Percentiles rank a stretch among this genome's conserved stretches.
These are phyloP conservation scores for Hermanozyma aechmeae DNA, from an alignment of 805 yeast species.

Conservation along the genomic window DNA sequence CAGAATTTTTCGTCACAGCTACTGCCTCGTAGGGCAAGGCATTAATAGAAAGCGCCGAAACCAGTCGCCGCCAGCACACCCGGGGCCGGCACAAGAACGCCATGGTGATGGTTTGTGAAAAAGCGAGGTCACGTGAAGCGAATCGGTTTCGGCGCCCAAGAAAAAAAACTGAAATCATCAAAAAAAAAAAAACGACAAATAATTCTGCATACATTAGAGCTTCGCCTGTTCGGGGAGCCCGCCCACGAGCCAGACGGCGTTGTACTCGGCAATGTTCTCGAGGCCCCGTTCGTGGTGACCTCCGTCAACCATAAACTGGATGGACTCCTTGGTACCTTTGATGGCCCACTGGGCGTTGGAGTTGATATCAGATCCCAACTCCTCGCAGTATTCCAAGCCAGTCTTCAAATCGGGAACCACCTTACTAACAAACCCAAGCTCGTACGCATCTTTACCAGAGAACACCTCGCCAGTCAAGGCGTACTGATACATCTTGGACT, in stretches of 20 bases:
- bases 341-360: constrained; percentile 49
- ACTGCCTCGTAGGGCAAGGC: too few species aligned
- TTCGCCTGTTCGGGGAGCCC: constrained; percentile 5
- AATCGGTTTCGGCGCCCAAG: too few species aligned
- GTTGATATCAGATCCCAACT: constrained; percentile 40
- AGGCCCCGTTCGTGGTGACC: background rate
- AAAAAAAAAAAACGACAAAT: too few species aligned
- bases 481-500: constrained; percentile 48
- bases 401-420: constrained; percentile 36
- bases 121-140: too few species aligned
- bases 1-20: too few species aligned
- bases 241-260: constrained; percentile 26
- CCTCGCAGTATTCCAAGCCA: constrained; percentile 41
- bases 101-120: too few species aligned
- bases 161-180: too few species aligned
- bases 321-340: constrained; percentile 49
- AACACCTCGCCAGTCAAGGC: constrained; percentile 56
- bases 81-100: too few species aligned
- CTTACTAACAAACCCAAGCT: constrained; percentile 44
- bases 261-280: constrained; percentile 40
- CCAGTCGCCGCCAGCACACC: too few species aligned
- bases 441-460: constrained; percentile 43
- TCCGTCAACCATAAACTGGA: constrained; percentile 22
- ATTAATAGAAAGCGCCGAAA: too few species aligned
- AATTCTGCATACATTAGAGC: too few species aligned